Conservation (phyloP, 805 yeast species). For the Ogataea haglerorum region DNA sequence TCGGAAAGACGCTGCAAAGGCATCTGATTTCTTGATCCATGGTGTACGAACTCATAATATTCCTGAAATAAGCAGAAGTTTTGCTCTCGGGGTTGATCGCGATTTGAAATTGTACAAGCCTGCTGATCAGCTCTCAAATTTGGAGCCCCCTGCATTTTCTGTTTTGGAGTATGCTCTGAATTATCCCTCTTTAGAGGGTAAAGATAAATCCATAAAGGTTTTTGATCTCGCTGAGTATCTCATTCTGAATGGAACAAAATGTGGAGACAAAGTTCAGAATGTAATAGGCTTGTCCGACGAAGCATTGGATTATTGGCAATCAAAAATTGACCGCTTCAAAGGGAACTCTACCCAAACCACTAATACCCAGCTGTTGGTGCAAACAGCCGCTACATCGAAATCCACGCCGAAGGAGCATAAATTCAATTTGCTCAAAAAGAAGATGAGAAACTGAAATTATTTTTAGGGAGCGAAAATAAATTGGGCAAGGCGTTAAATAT, state of each 20-base stretch:
- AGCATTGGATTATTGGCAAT: slow-evolving; percentile 56
- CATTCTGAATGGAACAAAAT: slow-evolving; percentile 51
- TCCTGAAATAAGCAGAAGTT: slow-evolving; percentile 38
- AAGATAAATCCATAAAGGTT: slow-evolving; percentile 24
- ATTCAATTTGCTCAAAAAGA: slow-evolving; percentile 27
- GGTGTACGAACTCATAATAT: slow-evolving; percentile 51
- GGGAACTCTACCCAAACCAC: slow-evolving; percentile 9
- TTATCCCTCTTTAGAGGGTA: slow-evolving; percentile 28
- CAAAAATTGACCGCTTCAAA: slow-evolving; percentile 35
- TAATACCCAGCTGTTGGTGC: neutral
- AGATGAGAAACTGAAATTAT: slow-evolving; percentile 6
- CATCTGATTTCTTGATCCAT: slow-evolving; percentile 37
- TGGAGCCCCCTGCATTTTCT: slow-evolving; percentile 25
- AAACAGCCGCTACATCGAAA: neutral
- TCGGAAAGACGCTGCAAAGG: slow-evolving; percentile 20
- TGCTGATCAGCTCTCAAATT: slow-evolving; percentile 6
- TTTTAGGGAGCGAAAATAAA: slow-evolving; percentile 1
- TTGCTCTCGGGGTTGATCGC: slow-evolving; percentile 48
- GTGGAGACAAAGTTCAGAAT: slow-evolving; percentile 35
- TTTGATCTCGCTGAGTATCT: slow-evolving; percentile 56
- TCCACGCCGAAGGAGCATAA: slow-evolving; percentile 11
- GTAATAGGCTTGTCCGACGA: slow-evolving; percentile 39
- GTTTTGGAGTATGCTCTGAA: slow-evolving; percentile 51
- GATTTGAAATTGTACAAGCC: slow-evolving; percentile 37
- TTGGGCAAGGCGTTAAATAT: slow-evolving; percentile 7